Evolutionary conservation across 176 grass and related monocot genomes (phyloP), one percentile per base, ranked within the genome.

Genomic region (Oryza meyeriana): DNA sequence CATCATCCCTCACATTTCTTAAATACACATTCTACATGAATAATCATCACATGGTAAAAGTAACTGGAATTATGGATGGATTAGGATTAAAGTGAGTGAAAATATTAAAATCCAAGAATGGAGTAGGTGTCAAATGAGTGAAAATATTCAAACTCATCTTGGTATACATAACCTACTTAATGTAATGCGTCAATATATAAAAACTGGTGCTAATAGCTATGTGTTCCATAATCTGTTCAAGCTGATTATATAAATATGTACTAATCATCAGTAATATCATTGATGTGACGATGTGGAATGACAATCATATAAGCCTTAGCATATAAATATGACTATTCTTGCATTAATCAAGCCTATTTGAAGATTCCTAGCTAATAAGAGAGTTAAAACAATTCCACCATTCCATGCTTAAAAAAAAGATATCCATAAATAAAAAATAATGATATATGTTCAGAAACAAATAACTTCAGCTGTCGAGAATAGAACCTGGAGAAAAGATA

Each of bases 401-500:
- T n/a, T 55, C 20, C 50, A 25, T 25, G 38, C 55, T 2, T 29
- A 61, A 82, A 62, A 76, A 62, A 35, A 28, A 36, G 3, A 68
- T 66, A 2, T 25, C 35, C 18, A 0, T 38, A 26, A 45, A 38
- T 80, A 80, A 65, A 39, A 75, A 76, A 57, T 39, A 20, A 20
- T 42, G 10, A 81, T 55, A 70, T 30, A 69, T 41, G 16, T 24
- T 32, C 8, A 59, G 64, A 5, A 52, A 64, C n/a, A 85, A 28
- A 77, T n/a, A 66, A 58, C 30, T 33, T 66, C n/a, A 69, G 33
- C 18, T 36, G 11, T 72, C 9, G 1, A 64, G 65, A 66, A 57
- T 33, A 75, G 33, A 90, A 98, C 95, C 95, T 98, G 95, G 38
- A 94, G 83, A 74, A 94, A 98, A 29, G 95, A 98, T 83, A 98